Conservation (phyloP, 495 filamentous ascomycete genomes). For the Sphaerosporella brunnea region DNA sequence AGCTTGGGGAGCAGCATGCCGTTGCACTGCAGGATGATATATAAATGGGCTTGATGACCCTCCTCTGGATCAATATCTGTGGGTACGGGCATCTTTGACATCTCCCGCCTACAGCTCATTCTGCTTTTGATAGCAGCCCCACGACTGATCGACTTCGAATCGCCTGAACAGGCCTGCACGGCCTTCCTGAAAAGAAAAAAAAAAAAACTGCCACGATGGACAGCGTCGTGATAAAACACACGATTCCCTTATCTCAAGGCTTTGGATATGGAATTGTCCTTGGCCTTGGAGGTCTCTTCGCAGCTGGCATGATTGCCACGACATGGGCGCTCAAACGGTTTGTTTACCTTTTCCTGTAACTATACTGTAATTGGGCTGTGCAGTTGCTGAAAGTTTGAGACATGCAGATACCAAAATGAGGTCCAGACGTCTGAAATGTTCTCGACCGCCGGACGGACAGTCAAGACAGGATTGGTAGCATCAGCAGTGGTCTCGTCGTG, state of each 20-base stretch:
- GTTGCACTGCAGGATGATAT: not conserved
- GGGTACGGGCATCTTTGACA: too few relatives aligned
- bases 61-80: too few relatives aligned
- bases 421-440: conserved; percentile 96
- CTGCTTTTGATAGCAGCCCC: not conserved
- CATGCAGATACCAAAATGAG: conserved; percentile 64
- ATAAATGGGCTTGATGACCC: too few relatives aligned
- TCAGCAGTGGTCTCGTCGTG: conserved; percentile 89
- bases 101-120: not conserved
- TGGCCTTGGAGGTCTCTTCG: conserved; percentile 58
- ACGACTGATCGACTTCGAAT: not conserved
- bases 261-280: conserved; percentile 75
- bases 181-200: not conserved
- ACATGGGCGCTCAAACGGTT: conserved; percentile 60
- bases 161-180: not conserved
- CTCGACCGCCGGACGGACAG: conserved; percentile 79
- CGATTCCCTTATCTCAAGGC: conserved; percentile 43
- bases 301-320: conserved; percentile 60
- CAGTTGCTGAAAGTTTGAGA: too few relatives aligned
- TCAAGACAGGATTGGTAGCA: conserved; percentile 87
- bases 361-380: too few relatives aligned
- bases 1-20: not conserved
- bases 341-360: too few relatives aligned
- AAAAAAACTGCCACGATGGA: conserved; percentile 9
- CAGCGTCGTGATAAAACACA: conserved; percentile 1